Conservation (phyloP, 2,329 filamentous ascomycete genomes). For the Ophiostoma ips region DNA sequence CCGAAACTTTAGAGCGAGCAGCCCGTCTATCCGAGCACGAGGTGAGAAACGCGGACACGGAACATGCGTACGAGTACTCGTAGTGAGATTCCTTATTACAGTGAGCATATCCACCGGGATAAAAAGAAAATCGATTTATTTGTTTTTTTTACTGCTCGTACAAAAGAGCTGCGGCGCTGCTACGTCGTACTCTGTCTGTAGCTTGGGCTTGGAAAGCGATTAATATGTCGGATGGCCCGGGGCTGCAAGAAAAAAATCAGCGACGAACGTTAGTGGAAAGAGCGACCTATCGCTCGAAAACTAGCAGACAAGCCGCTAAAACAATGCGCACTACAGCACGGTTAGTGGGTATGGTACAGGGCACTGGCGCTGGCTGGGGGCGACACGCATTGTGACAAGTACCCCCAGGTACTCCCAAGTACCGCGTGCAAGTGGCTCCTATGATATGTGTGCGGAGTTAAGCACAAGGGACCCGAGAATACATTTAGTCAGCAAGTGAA, state of each 20-base stretch:
- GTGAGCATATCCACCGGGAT: not conserved
- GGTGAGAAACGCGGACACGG: not conserved
- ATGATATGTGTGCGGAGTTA: too few species aligned
- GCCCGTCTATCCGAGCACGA: not conserved
- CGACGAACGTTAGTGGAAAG: not conserved
- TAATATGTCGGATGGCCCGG: conserved; percentile 14
- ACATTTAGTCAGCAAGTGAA: conserved; percentile 2
- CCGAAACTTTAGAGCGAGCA: not conserved
- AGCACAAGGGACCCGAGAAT: not conserved
- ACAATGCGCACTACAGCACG: not conserved
- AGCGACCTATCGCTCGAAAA: not conserved
- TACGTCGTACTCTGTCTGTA: not conserved
- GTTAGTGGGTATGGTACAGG: not conserved
- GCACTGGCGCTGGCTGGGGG: too few species aligned
- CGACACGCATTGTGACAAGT: not conserved
- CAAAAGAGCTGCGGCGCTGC: too few species aligned
- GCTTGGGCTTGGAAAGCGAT: conserved; percentile 10
- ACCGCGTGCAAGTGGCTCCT: too few species aligned
- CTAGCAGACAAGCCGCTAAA: not conserved
- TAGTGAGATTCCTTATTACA: not conserved
- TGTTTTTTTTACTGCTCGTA: too few species aligned
- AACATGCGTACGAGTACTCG: not conserved
- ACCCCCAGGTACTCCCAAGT: not conserved
- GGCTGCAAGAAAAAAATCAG: conserved; percentile 3
- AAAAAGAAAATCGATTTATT: too few species aligned